These are phyloP conservation scores for Didymella exigua DNA, from an alignment of 2,329 filamentous ascomycete genomes.

Conservation along the genomic window DNA sequence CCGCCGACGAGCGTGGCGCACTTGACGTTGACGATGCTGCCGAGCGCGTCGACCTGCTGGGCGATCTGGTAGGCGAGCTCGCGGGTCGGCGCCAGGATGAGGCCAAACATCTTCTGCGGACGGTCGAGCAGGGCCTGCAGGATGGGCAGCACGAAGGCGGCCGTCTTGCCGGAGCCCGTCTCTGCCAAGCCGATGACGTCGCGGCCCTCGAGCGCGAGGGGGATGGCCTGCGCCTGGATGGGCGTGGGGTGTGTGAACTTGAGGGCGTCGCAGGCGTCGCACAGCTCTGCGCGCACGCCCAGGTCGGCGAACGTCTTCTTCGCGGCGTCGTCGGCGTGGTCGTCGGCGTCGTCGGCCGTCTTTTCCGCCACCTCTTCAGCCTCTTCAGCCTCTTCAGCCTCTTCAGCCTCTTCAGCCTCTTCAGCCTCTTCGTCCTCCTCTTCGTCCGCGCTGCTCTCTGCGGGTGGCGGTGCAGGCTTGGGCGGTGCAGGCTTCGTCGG, in stretches of 20 bases:
- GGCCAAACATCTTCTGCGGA: conserved; percentile 82
- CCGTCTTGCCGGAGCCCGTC: conserved; percentile 95
- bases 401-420: too few species aligned
- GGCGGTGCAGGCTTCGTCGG: too few species aligned
- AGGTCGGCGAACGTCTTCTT: conserved; percentile 72
- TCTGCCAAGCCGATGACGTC: conserved; percentile 95
- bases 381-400: too few species aligned
- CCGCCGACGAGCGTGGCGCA: conserved; percentile 88
- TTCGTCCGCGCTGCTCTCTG: conserved; percentile 37
- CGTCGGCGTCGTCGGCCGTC: conserved; percentile 6
- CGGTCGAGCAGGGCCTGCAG: conserved; percentile 87
- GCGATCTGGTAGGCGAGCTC: conserved; percentile 93
- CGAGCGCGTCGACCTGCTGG: conserved; percentile 84
- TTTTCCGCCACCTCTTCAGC: conserved; percentile 10
- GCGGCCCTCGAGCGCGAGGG: conserved; percentile 75
- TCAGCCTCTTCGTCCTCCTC: conserved; percentile 24
- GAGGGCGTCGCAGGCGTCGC: conserved; percentile 82
- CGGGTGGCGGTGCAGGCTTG: conserved; percentile 23
- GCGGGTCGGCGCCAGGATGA: conserved; percentile 89
- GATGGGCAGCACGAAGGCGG: conserved; percentile 91
- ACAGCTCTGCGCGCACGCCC: conserved; percentile 83
- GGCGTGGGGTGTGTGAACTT: conserved; percentile 86
- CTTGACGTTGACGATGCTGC: conserved; percentile 84
- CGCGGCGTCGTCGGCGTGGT: conserved; percentile 18
- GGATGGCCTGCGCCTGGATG: conserved; percentile 86